These are phyloP conservation scores for Podospora bellae-mahoneyi DNA, from an alignment of 495 filamentous ascomycete species.

Conservation along the genomic window DNA sequence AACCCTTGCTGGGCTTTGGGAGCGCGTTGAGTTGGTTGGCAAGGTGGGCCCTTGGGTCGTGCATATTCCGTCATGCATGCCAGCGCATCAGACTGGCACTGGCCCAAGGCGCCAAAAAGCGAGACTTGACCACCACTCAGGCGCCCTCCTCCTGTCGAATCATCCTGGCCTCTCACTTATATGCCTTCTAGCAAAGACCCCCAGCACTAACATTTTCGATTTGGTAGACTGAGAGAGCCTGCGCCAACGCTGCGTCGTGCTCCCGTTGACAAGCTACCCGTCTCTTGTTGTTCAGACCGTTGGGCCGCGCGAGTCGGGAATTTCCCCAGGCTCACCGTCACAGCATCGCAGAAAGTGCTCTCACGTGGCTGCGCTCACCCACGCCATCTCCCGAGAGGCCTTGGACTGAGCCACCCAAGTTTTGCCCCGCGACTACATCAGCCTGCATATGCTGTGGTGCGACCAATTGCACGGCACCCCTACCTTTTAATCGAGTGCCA, in stretches of 20 bases:
- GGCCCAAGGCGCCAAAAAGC: slow-evolving; percentile 46
- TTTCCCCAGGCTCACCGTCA: slow-evolving; percentile 11
- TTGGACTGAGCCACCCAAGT: slow-evolving; percentile 44
- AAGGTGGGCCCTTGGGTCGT: slow-evolving; percentile 48
- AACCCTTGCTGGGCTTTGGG: slow-evolving; percentile 25
- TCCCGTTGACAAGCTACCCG: slow-evolving; percentile 12
- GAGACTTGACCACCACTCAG: slow-evolving; percentile 37
- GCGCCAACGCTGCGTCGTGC: not conserved
- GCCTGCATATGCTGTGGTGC: slow-evolving; percentile 58
- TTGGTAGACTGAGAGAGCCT: not conserved
- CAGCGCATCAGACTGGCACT: slow-evolving; percentile 51
- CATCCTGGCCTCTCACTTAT: slow-evolving; percentile 37
- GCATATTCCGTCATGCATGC: slow-evolving; percentile 59
- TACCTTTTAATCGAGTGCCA: slow-evolving; percentile 51
- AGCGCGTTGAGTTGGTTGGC: slow-evolving; percentile 37
- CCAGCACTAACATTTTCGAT: slow-evolving; percentile 1
- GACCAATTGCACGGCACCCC: slow-evolving; percentile 50
- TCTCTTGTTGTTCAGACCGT: slow-evolving; percentile 13
- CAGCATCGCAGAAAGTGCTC: slow-evolving; percentile 24
- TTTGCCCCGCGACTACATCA: slow-evolving; percentile 53
- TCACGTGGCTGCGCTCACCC: slow-evolving; percentile 45
- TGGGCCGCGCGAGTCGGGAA: slow-evolving; percentile 20
- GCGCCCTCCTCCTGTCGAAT: slow-evolving; percentile 33
- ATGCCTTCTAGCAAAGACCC: slow-evolving; percentile 28
- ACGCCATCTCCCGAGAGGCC: slow-evolving; percentile 32